Conservation (phyloP, 768 basidiomycete genomes). For the Pholiota conissans region DNA sequence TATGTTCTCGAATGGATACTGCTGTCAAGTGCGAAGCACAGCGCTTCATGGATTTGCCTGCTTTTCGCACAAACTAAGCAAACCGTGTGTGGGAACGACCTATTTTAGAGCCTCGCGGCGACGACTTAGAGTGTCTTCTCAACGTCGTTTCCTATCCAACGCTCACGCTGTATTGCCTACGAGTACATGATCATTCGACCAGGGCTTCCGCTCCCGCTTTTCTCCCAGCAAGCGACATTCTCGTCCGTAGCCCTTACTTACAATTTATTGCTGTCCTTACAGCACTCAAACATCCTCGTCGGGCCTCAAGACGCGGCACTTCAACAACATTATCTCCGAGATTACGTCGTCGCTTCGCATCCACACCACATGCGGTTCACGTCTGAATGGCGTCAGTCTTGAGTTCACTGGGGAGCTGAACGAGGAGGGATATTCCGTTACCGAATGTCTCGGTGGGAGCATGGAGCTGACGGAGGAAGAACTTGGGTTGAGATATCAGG, state of each 20-base stretch:
- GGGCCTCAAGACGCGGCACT: conserved; percentile 89
- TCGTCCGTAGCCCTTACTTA: conserved; percentile 6
- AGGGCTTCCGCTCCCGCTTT: neutral
- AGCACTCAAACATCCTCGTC: conserved; percentile 82
- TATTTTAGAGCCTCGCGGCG: too few relatives aligned
- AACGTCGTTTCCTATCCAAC: too few relatives aligned
- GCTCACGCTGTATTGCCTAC: neutral
- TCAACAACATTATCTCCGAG: conserved; percentile 86
- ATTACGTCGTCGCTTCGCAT: conserved; percentile 80
- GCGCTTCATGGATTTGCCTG: too few relatives aligned
- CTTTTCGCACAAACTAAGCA: too few relatives aligned
- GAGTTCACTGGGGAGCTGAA: conserved; percentile 93
- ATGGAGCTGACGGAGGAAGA: conserved; percentile 93
- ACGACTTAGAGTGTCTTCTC: too few relatives aligned
- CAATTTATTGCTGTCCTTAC: neutral
- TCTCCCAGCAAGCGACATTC: neutral
- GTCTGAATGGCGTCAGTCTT: conserved; percentile 81
- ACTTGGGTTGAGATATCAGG: conserved; percentile 88
- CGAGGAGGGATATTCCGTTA: conserved; percentile 91
- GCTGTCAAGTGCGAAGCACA: too few relatives aligned
- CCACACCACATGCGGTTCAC: conserved; percentile 71
- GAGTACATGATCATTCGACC: neutral
- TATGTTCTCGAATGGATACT: too few relatives aligned
- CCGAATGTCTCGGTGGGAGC: conserved; percentile 94
- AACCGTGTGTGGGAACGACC: too few relatives aligned